A percentile compares a stretch with the other conserved stretches of the same genome.
Conservation (phyloP, 2,329 filamentous ascomycete species). For the Penicillium sp. region DNA sequence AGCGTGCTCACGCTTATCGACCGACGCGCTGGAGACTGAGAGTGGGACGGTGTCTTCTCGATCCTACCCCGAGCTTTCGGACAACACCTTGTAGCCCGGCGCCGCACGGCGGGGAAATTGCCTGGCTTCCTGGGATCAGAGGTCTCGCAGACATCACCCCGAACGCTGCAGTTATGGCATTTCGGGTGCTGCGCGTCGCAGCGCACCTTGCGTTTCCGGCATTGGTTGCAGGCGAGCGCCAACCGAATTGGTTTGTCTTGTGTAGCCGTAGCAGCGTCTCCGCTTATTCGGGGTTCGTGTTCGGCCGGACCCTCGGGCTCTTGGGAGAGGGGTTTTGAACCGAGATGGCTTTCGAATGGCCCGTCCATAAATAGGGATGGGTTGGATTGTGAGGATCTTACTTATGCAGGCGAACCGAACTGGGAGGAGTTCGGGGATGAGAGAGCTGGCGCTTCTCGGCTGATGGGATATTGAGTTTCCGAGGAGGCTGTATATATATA, state of each 20-base stretch:
- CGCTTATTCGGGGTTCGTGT: neutral
- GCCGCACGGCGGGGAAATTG: slow-evolving; percentile 2
- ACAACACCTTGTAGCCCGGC: neutral
- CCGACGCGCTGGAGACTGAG: neutral
- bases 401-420: neutral
- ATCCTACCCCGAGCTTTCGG: neutral
- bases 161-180: slow-evolving; percentile 29
- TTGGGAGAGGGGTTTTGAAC: neutral
- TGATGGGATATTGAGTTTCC: neutral
- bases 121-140: slow-evolving; percentile 27
- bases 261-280: neutral
- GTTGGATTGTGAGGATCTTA: neutral
- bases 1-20: too few relatives aligned
- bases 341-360: neutral
- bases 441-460: neutral
- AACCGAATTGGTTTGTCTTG: slow-evolving; percentile 12
- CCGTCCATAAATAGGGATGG: neutral
- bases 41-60: neutral
- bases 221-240: slow-evolving; percentile 25
- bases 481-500: too few relatives aligned
- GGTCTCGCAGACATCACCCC: slow-evolving; percentile 25
- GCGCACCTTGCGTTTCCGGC: slow-evolving; percentile 30
- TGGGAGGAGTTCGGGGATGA: neutral
- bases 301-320: neutral
- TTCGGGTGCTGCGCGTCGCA: slow-evolving; percentile 32